Base-by-base conservation (phyloP, 306 rosid genomes). In the Dryas octopetala region DNA sequence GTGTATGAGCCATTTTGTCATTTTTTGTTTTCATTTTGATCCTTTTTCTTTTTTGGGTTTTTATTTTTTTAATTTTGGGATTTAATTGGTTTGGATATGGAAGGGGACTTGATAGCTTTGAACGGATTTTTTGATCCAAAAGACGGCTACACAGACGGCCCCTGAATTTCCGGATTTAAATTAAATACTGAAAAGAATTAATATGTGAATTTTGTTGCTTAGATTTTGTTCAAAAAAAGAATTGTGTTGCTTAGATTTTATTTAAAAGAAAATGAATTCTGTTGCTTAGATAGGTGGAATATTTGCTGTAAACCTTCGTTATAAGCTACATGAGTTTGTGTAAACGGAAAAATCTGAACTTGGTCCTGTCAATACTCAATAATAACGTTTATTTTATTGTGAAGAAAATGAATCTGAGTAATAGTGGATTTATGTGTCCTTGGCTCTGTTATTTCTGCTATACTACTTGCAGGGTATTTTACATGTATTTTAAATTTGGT, bases 241-340 rank as follows among this genome's bases (percentile, higher is more conserved):
- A 32, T 32, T 32, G 38, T 32, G 38, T 32, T 32, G 38, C 38
- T 32, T 32, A 32, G 38, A 32, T 32, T 32, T 32, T 32, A 32
- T 32, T 32, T 32, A 32, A 32, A 32, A 32, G 38, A 32, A 32
- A 32, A 32, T 32, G 38, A 32, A 32, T 9, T 8, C 0, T 28
- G 68, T 73, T 73, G 68, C 58, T 59, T 60, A 47, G 13, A 32
- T 73, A 73, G 55, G 16, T 60, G 58, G 55, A 46, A 10, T 23
- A 73, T 73, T 60, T 59, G 67, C 46, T 72, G 76, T 58, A 58
- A 68, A 58, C 58, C 67, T 57, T 23, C 38, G 65, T 12, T 41
- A 41, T 1, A 71, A 71, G 75, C 51, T 43, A 71, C 57, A 57
- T 43, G 40, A 17, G 52, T 14, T 71, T 71, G 52, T 71, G 52